Evolutionary conservation across 2,329 filamentous ascomycete genomes (phyloP).

Genomic region (Colletotrichum zoysiae): DNA sequence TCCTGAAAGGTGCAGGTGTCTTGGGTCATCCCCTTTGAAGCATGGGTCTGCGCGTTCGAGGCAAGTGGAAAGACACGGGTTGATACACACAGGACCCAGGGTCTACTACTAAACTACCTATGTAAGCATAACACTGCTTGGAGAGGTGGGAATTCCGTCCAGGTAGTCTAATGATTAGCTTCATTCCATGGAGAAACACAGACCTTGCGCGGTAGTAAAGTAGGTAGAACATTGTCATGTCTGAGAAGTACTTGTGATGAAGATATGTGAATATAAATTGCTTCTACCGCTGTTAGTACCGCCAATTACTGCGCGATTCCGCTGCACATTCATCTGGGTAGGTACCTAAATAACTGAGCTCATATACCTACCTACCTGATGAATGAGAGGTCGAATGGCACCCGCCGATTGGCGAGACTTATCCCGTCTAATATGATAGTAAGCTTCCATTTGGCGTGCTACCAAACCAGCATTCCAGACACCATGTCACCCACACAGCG

Average conservation of each 20-base stretch:
- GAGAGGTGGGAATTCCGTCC: conserved; percentile 11
- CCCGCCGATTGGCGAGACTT: conserved; percentile 23
- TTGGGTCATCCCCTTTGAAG: no score
- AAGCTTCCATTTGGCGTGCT: conserved; percentile 1
- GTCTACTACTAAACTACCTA: not conserved
- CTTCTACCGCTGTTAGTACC: not conserved
- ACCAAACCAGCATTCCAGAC: not conserved
- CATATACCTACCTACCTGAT: no score
- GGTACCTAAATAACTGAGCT: not conserved
- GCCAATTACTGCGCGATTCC: not conserved
- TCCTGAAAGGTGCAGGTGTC: no score
- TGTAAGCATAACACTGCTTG: not conserved
- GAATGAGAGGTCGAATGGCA: not conserved
- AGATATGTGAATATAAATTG: no score
- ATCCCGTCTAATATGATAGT: conserved; percentile 31
- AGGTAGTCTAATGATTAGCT: not conserved
- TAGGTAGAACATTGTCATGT: not conserved
- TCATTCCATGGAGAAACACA: not conserved
- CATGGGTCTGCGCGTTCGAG: not conserved
- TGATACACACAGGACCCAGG: conserved; percentile 8
- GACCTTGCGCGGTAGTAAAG: not conserved
- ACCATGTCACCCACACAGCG: not conserved
- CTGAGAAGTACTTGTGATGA: not conserved
- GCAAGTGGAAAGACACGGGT: conserved; percentile 10
- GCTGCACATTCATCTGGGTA: no score